Base-by-base conservation (phyloP, 1,139 yeast genomes). In the Meyerozyma guilliermondii region DNA sequence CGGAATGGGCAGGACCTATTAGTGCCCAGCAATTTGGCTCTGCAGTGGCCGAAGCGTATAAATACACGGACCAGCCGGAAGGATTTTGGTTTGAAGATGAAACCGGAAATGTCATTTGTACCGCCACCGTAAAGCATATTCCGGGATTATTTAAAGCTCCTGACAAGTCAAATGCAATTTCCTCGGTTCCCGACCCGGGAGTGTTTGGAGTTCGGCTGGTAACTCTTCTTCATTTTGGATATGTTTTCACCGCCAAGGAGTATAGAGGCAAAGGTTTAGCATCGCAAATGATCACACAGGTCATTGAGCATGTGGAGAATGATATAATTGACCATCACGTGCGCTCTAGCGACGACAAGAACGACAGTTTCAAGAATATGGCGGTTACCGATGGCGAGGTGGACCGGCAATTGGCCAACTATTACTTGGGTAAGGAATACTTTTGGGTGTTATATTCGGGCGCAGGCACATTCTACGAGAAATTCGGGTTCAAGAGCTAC, bases 361-460 rank as follows among this genome's bases (percentile, higher is more conserved):
- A 52, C 20, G 69, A 62, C 43, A 60, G 58, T 39, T 68, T 69
- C 50, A 56, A 54, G 41, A 56, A 52, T 42, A 62, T 67, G 71
- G 70, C 66, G 4, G 50, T 50, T 11, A 48, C 56, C 13, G 52
- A 56, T 33, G 70, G 71, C 1, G 37, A 45, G n/a, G 44, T 68
- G 7, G 75, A 70, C 47, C 30, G 38, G 6, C 50, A 49, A 10
- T 57, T 70, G 54, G 73, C 71, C 23, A 55, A 58, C 44, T 63
- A 69, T 43, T 65, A 66, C 43, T 58, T 71, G 49, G 51, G 66
- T 29, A 66, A 68, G 45, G 54, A 66, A 45, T 69, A 66, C 47
- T 58, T 68, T 42, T 69, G 74, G 76, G 50, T 52, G 17, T 58
- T 70, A 43, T 67, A 69, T 49, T 69, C 76, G 3, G 68, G 62